Evolutionary conservation across 768 basidiomycete genomes (phyloP).

Genomic region (Pleurotus platypus): DNA sequence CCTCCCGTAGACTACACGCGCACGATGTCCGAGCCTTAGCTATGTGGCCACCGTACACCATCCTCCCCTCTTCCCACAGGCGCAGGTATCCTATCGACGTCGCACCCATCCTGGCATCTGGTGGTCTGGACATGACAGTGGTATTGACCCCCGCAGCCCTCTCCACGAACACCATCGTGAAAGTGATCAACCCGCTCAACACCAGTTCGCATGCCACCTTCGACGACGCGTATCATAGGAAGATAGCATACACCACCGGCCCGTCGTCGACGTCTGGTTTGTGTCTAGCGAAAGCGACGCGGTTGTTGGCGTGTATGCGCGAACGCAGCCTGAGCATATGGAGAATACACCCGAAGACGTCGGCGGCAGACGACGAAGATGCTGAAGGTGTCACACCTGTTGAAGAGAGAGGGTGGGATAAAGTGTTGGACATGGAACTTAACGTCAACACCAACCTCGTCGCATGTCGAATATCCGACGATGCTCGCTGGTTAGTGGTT

Average conservation of each 20-base stretch:
- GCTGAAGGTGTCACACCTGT: conserved; percentile 19
- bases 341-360: conserved; percentile 52
- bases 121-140: conserved; percentile 91
- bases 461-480: conserved; percentile 76
- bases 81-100: conserved; percentile 49
- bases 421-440: conserved; percentile 87
- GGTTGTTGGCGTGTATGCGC: conserved; percentile 63
- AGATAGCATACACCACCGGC: conserved; percentile 65
- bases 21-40: conserved; percentile 92
- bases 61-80: conserved; percentile 52
- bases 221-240: conserved; percentile 78
- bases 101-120: conserved; percentile 85
- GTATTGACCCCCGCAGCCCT: conserved; percentile 76
- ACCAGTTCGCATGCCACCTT: conserved; percentile 70
- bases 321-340: conserved; percentile 76
- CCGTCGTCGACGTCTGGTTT: conserved; percentile 44
- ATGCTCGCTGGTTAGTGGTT: conserved; percentile 86
- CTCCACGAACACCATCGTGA: conserved; percentile 50
- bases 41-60: conserved; percentile 83
- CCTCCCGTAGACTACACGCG: conserved; percentile 82
- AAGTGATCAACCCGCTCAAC: conserved; percentile 60
- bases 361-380: conserved; percentile 29
- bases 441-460: conserved; percentile 78
- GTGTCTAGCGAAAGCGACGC: conserved; percentile 55
- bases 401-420: conserved; percentile 65